Conservation (phyloP, 73 alveolate species). For the Paramecium bursaria region DNA sequence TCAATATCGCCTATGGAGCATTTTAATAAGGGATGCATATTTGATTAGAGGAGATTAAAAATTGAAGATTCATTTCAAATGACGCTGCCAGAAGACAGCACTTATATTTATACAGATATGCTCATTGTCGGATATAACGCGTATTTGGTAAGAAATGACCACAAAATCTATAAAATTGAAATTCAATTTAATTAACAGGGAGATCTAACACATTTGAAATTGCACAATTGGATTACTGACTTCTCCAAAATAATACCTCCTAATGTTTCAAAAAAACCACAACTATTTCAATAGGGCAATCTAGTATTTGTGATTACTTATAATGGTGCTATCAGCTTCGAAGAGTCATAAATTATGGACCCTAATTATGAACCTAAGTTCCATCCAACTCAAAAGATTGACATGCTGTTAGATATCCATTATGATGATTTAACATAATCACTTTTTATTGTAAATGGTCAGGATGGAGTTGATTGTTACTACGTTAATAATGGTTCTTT, state of each 20-base stretch:
- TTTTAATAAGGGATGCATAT: neutral
- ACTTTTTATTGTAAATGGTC: too few species aligned
- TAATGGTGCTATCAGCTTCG: neutral
- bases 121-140: too few species aligned
- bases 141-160: neutral
- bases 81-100: neutral
- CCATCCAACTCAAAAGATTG: too few species aligned
- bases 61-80: neutral
- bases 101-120: neutral
- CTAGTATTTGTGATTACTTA: neutral
- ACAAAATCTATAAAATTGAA: too few species aligned
- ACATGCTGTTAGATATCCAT: too few species aligned
- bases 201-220: too few species aligned
- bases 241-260: neutral
- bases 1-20: neutral
- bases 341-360: too few species aligned
- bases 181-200: neutral
- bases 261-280: neutral
- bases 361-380: too few species aligned
- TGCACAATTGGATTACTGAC: too few species aligned
- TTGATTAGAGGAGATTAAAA: neutral
- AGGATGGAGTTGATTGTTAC: too few species aligned
- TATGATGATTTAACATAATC: too few species aligned
- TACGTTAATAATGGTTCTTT: too few species aligned
- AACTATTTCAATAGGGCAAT: neutral